Evolutionary conservation across 2,329 filamentous ascomycete species (phyloP).

Genomic region (Sarocladium strictum): DNA sequence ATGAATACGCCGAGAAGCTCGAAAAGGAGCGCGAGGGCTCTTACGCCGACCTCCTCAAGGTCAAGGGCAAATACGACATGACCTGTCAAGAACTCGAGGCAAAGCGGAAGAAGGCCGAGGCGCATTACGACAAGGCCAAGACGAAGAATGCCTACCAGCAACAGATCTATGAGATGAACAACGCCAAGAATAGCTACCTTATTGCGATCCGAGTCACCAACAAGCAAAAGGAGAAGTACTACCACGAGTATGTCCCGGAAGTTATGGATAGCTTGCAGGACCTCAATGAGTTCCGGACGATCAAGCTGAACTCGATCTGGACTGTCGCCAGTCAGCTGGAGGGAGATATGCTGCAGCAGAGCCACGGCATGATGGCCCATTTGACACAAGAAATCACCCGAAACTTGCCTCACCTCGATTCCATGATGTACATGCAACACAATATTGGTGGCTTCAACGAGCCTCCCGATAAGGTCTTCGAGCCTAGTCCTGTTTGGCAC

Average conservation of each 20-base stretch:
- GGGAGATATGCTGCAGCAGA: conserved; percentile 68
- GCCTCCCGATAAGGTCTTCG: conserved; percentile 77
- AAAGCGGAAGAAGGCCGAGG: conserved; percentile 89
- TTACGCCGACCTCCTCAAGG: conserved; percentile 81
- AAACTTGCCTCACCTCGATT: conserved; percentile 85
- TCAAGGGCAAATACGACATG: conserved; percentile 81
- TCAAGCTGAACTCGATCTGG: conserved; percentile 84
- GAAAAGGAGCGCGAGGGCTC: conserved; percentile 82
- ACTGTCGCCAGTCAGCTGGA: conserved; percentile 74
- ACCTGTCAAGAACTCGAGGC: conserved; percentile 93
- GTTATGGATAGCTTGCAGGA: conserved; percentile 91
- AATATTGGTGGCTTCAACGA: conserved; percentile 81
- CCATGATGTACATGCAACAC: conserved; percentile 96
- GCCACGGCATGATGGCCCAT: conserved; percentile 64
- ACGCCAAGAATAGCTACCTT: conserved; percentile 96
- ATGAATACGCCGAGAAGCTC: conserved; percentile 81
- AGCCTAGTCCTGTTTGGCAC: conserved; percentile 94
- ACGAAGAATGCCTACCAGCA: conserved; percentile 88
- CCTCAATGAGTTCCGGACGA: conserved; percentile 80
- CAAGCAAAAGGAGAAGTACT: conserved; percentile 95
- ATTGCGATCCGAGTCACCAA: conserved; percentile 96
- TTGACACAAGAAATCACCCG: conserved; percentile 76
- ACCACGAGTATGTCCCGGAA: conserved; percentile 93
- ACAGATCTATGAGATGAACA: conserved; percentile 92
- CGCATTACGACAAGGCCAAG: conserved; percentile 89